Evolutionary conservation across 805 yeast species (phyloP).

Genomic region (Pichia eremophila): DNA sequence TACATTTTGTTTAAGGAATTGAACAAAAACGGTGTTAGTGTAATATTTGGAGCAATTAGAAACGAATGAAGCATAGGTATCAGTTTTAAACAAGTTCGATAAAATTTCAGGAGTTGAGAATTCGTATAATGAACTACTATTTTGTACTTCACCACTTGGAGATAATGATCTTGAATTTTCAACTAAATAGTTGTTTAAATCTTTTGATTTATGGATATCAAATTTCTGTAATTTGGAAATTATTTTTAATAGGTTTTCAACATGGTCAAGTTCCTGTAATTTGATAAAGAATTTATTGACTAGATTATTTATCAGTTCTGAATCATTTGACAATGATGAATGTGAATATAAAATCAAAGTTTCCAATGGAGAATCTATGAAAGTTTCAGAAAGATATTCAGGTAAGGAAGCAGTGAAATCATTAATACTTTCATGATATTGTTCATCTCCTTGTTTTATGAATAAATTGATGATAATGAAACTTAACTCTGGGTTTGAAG

Average conservation of each 20-base stretch:
- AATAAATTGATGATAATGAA: constrained; percentile 22
- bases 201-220: constrained; percentile 8
- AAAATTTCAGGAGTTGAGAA: constrained; percentile 30
- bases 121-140: constrained; percentile 16
- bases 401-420: constrained; percentile 29
- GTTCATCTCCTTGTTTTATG: constrained; percentile 16
- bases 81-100: constrained; percentile 23
- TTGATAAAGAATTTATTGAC: constrained; percentile 4
- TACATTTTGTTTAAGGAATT: constrained; percentile 9
- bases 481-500: constrained; percentile 15
- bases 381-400: constrained; percentile 21
- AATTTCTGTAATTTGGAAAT: constrained; percentile 7
- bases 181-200: constrained; percentile 5
- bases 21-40: constrained; percentile 13
- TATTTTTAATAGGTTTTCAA: constrained; percentile 1
- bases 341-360: constrained; percentile 24
- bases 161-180: constrained; percentile 7
- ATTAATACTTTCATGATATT: constrained; percentile 21
- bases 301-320: neutral
- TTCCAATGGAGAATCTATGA: constrained; percentile 24
- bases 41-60: constrained; percentile 17
- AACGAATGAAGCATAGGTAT: constrained; percentile 14
- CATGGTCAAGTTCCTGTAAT: constrained; percentile 1
- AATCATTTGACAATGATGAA: constrained; percentile 4
- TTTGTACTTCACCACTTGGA: neutral